Evolutionary conservation across 768 basidiomycete genomes (phyloP).

Genomic region (Termitomyces sp.): DNA sequence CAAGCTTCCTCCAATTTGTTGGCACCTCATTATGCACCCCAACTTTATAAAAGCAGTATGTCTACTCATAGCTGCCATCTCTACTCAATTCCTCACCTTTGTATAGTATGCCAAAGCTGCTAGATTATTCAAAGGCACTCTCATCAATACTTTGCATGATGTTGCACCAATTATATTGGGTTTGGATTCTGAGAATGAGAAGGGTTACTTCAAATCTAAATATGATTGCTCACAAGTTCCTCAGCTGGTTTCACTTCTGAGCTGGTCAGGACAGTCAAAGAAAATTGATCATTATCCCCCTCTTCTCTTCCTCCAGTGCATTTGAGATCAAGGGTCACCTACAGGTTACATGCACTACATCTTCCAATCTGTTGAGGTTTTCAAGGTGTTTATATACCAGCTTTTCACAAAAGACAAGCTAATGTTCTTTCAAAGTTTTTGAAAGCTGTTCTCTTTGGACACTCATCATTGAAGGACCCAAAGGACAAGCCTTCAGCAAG

Average conservation of each 20-base stretch:
- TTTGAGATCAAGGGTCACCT: not conserved
- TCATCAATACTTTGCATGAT: not conserved
- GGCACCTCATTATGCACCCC: not conserved
- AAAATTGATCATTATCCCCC: not conserved
- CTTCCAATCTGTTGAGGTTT: not conserved
- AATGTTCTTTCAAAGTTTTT: not conserved
- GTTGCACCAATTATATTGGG: not conserved
- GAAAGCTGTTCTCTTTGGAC: not conserved
- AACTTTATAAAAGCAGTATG: not conserved
- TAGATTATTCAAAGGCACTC: not conserved
- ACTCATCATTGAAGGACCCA: not conserved
- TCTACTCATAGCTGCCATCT: not conserved
- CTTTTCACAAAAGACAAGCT: not conserved
- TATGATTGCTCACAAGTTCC: not conserved
- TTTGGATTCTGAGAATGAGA: not conserved
- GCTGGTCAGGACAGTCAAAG: not conserved
- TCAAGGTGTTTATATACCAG: not conserved
- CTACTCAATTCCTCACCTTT: not conserved
- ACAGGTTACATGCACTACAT: not conserved
- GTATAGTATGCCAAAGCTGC: not conserved
- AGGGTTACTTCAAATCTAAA: not conserved
- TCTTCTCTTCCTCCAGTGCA: not conserved
- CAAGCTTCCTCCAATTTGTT: too few relatives aligned
- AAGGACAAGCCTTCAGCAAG: not conserved
- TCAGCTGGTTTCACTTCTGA: not conserved